Conservation (phyloP, 441 rosid species). For the Sinapis alba region DNA sequence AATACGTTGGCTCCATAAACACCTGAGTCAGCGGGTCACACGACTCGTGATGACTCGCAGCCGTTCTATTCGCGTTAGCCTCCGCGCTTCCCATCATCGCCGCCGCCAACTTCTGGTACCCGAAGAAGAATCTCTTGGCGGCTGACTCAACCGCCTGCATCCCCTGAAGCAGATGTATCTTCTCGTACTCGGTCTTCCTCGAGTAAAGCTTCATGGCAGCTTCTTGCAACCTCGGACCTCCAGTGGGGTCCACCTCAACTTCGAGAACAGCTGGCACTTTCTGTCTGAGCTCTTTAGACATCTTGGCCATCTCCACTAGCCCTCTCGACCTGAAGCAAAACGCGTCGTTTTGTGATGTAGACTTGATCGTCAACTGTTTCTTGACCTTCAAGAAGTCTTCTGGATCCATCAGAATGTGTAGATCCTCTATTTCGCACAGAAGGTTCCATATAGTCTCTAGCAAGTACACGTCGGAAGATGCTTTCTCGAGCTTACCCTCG, state of each 20-base stretch:
- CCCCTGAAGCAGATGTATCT: slow-evolving; percentile 67
- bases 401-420: slow-evolving; percentile 51
- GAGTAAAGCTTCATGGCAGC: slow-evolving; percentile 80
- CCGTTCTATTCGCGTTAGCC: slow-evolving; percentile 52
- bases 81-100: slow-evolving; percentile 79
- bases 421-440: slow-evolving; percentile 60
- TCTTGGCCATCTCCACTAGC: slow-evolving; percentile 55
- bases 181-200: slow-evolving; percentile 52
- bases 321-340: slow-evolving; percentile 76
- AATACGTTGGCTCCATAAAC: slow-evolving; percentile 82
- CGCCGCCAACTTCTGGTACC: slow-evolving; percentile 64
- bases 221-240: slow-evolving; percentile 90
- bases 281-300: slow-evolving; percentile 67
- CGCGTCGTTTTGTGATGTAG: slow-evolving; percentile 50
- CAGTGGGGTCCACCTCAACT: slow-evolving; percentile 82
- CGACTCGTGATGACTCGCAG: slow-evolving; percentile 17
- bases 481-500: slow-evolving; percentile 44
- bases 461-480: slow-evolving; percentile 57
- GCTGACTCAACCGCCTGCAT: slow-evolving; percentile 79
- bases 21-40: slow-evolving; percentile 69
- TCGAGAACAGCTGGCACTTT: slow-evolving; percentile 71
- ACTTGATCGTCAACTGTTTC: slow-evolving; percentile 51
- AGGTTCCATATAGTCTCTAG: slow-evolving; percentile 76
- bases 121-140: slow-evolving; percentile 70
- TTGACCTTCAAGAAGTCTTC: slow-evolving; percentile 50